Percentiles rank a stretch among this genome's conserved stretches.
phyloP scores from a whole-genome alignment of 2,329 filamentous ascomycete genomes.

The Botrytis paeoniae region DNA sequence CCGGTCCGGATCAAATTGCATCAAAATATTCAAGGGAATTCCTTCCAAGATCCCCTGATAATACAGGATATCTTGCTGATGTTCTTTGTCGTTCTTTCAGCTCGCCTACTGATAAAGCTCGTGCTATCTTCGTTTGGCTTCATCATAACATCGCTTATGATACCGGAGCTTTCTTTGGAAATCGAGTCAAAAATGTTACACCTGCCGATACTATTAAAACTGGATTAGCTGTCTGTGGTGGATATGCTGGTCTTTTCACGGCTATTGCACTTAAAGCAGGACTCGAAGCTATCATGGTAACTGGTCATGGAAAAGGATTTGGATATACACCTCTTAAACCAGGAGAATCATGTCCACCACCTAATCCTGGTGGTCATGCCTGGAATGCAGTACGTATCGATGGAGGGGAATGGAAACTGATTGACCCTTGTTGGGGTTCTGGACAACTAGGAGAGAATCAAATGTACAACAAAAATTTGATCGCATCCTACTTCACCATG shows the following conservation, averaged over 20 bases:
- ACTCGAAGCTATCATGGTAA: constrained; percentile 70
- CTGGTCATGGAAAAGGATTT: constrained; percentile 83
- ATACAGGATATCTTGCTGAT: constrained; percentile 71
- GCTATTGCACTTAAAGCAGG: constrained; percentile 76
- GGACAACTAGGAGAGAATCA: constrained; percentile 56
- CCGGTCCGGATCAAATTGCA: constrained; percentile 73
- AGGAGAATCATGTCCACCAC: constrained; percentile 63
- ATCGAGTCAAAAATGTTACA: constrained; percentile 62
- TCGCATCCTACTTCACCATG: constrained; percentile 56
- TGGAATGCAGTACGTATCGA: constrained; percentile 95
- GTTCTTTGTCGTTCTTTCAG: constrained; percentile 76
- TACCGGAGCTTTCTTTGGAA: constrained; percentile 71
- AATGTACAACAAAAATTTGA: constrained; percentile 67
- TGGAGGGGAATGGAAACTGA: constrained; percentile 81
- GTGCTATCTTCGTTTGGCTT: constrained; percentile 91
- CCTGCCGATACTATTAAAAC: constrained; percentile 70
- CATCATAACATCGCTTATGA: constrained; percentile 94
- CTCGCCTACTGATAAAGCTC: constrained; percentile 84
- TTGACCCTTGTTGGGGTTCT: constrained; percentile 92
- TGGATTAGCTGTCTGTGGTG: constrained; percentile 86
- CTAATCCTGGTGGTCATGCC: constrained; percentile 66
- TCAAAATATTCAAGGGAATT: constrained; percentile 70
- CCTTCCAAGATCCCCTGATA: constrained; percentile 59
- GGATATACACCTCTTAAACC: constrained; percentile 63
- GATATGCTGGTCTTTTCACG: constrained; percentile 81